A percentile compares a stretch with the other conserved stretches of the same genome.
These are phyloP conservation scores for Gossypium anomalum DNA, from an alignment of 345 rosid genomes.

Conservation along the genomic window DNA sequence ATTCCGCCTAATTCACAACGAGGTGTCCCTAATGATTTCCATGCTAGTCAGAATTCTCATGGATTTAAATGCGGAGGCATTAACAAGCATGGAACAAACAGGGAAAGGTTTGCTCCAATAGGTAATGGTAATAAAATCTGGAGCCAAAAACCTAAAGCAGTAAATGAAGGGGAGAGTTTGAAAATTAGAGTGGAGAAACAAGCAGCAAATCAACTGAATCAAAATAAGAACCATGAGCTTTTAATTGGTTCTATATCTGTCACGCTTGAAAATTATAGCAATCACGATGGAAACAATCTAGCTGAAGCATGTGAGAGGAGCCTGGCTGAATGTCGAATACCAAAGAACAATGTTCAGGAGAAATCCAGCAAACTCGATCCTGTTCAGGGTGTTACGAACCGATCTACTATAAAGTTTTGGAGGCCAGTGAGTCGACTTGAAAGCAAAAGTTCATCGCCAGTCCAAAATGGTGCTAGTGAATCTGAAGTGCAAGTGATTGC, in stretches of 20 bases:
- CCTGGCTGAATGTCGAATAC: conserved; percentile 33
- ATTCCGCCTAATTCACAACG: conserved; percentile 39
- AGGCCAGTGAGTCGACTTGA: conserved; percentile 22
- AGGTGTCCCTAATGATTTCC: conserved; percentile 44
- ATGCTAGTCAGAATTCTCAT: conserved; percentile 34
- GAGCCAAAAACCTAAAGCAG: conserved; percentile 63
- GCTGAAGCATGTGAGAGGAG: conserved; percentile 32
- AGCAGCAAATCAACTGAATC: conserved; percentile 39
- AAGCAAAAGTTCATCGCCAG: conserved; percentile 20
- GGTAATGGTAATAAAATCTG: conserved; percentile 56
- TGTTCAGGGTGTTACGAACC: not conserved
- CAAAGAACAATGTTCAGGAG: conserved; percentile 32
- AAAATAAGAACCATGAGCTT: conserved; percentile 48
- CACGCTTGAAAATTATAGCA: conserved; percentile 42
- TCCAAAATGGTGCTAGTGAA: conserved; percentile 20
- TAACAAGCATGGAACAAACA: conserved; percentile 53
- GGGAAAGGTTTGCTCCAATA: conserved; percentile 37
- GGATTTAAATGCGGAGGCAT: conserved; percentile 41
- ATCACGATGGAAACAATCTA: conserved; percentile 27
- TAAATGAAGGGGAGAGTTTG: conserved; percentile 32
- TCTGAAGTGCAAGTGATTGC: conserved; percentile 10
- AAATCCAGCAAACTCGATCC: not conserved
- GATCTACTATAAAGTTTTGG: not conserved
- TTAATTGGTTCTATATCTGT: conserved; percentile 82
- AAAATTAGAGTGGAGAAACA: conserved; percentile 38